Conservation (phyloP, 2,329 filamentous ascomycete species). For the Phyllosticta citriasiana region DNA sequence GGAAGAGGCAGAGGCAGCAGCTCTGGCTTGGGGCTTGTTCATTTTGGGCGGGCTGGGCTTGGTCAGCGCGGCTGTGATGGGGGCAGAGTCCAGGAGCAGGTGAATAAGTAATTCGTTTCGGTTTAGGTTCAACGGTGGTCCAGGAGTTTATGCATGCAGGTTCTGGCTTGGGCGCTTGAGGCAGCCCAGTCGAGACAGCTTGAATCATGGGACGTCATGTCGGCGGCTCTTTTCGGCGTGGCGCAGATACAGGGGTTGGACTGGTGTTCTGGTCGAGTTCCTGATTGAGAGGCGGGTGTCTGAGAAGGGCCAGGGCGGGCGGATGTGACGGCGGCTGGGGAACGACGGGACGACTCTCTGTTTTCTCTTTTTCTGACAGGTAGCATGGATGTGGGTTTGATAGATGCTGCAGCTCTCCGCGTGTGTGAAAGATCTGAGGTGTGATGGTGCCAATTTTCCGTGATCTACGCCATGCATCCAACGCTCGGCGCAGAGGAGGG, state of each 20-base stretch:
- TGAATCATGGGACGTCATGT: not conserved
- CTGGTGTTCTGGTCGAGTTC: not conserved
- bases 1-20: constrained; percentile 26
- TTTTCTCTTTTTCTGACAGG: not conserved
- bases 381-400: not conserved
- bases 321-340: not conserved
- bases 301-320: not conserved
- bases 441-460: not conserved
- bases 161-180: not conserved
- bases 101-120: not conserved
- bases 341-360: not conserved
- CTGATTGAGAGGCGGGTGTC: not conserved
- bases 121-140: not conserved
- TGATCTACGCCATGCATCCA: not conserved
- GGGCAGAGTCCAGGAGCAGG: constrained; percentile 21
- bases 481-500: not conserved
- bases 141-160: not conserved
- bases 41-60: constrained; percentile 26
- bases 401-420: not conserved
- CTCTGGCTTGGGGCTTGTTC: constrained; percentile 23
- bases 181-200: not conserved
- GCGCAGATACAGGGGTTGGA: not conserved
- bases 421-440: not conserved
- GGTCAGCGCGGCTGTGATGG: constrained; percentile 23
- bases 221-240: not conserved